Conservation (phyloP, 2,329 filamentous ascomycete genomes). For the Thermoascus crustaceus region DNA sequence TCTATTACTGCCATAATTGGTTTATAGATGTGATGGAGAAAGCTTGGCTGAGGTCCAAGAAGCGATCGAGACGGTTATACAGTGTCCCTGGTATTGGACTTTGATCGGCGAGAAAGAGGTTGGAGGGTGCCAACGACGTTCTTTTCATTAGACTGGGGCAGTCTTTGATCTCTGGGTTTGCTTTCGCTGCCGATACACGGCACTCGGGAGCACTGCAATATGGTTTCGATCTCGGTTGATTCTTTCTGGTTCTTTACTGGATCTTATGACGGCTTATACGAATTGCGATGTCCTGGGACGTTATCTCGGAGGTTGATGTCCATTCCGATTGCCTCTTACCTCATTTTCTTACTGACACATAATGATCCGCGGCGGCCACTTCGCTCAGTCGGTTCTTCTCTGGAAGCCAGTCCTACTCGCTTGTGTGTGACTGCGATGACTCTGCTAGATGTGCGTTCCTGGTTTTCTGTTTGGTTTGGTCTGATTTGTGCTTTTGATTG, state of each 20-base stretch:
- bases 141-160: neutral
- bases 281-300: conserved; percentile 1
- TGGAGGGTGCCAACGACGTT: neutral
- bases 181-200: neutral
- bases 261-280: conserved; percentile 1
- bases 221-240: conserved; percentile 1
- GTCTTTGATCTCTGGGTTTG: neutral
- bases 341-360: conserved; percentile 1
- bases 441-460: conserved; percentile 7
- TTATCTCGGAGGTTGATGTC: neutral
- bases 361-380: neutral
- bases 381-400: conserved; percentile 1
- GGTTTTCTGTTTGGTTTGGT: conserved; percentile 5
- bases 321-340: neutral
- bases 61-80: neutral
- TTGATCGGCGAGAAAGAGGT: neutral
- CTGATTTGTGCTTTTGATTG: conserved; percentile 26
- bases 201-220: neutral
- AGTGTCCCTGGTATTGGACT: neutral
- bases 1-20: neutral
- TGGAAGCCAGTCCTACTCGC: neutral
- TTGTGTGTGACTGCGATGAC: conserved; percentile 3
- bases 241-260: neutral
- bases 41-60: no score
- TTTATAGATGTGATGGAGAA: neutral